These are phyloP conservation scores for Rhodotorula sp. DNA, from an alignment of 1,284 basidiomycete species.

Conservation along the genomic window DNA sequence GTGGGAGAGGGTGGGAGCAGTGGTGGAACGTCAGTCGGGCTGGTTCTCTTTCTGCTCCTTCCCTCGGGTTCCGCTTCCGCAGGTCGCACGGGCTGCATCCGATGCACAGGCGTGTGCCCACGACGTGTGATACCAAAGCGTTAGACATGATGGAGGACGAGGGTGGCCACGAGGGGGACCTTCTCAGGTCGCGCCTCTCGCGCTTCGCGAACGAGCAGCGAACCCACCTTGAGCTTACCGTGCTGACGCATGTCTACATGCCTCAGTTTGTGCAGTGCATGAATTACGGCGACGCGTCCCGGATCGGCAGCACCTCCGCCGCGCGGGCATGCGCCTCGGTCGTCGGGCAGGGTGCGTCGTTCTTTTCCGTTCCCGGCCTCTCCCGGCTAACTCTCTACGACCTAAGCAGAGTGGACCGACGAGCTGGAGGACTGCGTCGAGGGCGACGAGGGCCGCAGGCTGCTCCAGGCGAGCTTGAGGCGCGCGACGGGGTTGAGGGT, in stretches of 20 bases:
- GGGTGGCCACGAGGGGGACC: too few relatives aligned
- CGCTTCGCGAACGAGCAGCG: too few relatives aligned
- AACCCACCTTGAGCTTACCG: too few relatives aligned
- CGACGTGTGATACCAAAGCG: too few relatives aligned
- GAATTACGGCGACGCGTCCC: constrained; percentile 40
- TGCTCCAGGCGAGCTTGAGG: constrained; percentile 31
- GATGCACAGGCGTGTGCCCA: too few relatives aligned
- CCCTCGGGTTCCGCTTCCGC: too few relatives aligned
- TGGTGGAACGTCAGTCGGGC: constrained; percentile 34
- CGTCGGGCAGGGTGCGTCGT: constrained; percentile 35
- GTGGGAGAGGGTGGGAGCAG: constrained; percentile 17
- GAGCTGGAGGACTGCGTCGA: constrained; percentile 27
- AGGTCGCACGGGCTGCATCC: too few relatives aligned
- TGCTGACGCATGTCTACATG: neutral
- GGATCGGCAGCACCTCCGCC: constrained; percentile 36
- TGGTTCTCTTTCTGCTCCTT: neutral
- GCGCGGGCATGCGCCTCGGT: constrained; percentile 42
- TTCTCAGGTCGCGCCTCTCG: too few relatives aligned
- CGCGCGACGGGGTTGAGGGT: constrained; percentile 21
- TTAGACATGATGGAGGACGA: too few relatives aligned
- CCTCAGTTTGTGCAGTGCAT: constrained; percentile 38
- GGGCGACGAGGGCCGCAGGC: constrained; percentile 21
- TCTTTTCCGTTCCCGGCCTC: neutral
- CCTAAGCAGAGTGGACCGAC: constrained; percentile 17
- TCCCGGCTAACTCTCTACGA: neutral